A percentile compares a stretch with the other conserved stretches of the same genome.
Conservation (phyloP, 2,329 filamentous ascomycete species). For the Colletotrichum echinochloae region DNA sequence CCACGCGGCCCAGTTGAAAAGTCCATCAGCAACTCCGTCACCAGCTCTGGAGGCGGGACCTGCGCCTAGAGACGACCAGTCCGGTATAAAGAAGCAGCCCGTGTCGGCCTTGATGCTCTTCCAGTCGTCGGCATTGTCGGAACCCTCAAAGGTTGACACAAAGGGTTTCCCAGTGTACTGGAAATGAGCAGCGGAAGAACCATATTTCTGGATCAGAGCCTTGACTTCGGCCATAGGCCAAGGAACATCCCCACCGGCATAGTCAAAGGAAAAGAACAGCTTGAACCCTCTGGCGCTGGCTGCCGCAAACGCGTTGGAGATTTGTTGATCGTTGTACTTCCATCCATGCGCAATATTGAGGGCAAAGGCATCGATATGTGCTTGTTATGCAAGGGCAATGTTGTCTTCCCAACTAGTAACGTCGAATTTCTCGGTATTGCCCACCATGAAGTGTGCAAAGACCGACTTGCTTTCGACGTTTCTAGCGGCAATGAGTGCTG, state of each 20-base stretch:
- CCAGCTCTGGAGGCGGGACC: conserved; percentile 50
- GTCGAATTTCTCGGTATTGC: too few relatives aligned
- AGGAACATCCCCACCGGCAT: conserved; percentile 8
- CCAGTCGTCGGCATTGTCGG: conserved; percentile 56
- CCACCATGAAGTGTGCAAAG: too few relatives aligned
- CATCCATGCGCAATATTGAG: conserved; percentile 25
- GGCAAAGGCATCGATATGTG: conserved; percentile 36
- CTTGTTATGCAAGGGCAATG: conserved; percentile 23
- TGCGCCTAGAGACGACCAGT: conserved; percentile 55
- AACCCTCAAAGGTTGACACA: conserved; percentile 58
- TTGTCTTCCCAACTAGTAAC: not conserved
- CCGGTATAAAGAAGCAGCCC: conserved; percentile 57
- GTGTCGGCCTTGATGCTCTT: conserved; percentile 52
- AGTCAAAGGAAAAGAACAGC: conserved; percentile 27
- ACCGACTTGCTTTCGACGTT: too few relatives aligned
- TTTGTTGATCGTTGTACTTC: conserved; percentile 32
- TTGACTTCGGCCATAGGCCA: not conserved
- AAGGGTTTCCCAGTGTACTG: conserved; percentile 47
- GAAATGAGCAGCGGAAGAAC: conserved; percentile 23
- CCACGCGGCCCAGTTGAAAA: conserved; percentile 54
- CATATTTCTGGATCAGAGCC: not conserved
- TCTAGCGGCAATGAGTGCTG: too few relatives aligned
- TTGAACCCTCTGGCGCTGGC: conserved; percentile 12
- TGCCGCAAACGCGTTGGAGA: conserved; percentile 6
- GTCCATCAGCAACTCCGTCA: conserved; percentile 51